Percentiles rank a stretch among this genome's conserved stretches.
Conservation (phyloP, 2,329 filamentous ascomycete genomes). For the Botrytis galanthina region DNA sequence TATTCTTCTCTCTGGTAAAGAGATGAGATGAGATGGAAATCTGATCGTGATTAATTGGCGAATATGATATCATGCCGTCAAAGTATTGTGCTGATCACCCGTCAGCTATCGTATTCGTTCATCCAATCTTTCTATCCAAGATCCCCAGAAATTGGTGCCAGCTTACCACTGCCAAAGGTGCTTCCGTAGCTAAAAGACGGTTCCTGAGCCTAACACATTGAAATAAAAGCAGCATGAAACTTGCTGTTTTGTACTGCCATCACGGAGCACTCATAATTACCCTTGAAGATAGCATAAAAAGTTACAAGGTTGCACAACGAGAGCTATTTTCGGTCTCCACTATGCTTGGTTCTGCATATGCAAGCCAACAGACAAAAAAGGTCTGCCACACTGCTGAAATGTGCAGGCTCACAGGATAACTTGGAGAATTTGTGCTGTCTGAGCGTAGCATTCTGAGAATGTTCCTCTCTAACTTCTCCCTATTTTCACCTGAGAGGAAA, state of each 20-base stretch:
- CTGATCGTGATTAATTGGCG: conserved; percentile 3
- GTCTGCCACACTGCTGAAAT: conserved; percentile 19
- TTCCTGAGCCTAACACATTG: conserved; percentile 14
- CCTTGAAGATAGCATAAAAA: conserved; percentile 12
- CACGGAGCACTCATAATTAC: not conserved
- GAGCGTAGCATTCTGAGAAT: not conserved
- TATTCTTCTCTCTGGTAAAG: not conserved
- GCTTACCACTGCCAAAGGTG: conserved; percentile 1
- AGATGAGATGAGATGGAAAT: conserved; percentile 3
- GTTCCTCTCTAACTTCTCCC: not conserved
- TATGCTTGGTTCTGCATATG: conserved; percentile 17
- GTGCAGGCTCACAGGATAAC: not conserved
- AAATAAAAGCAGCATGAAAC: conserved; percentile 14
- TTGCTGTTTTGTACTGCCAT: conserved; percentile 16
- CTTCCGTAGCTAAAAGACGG: not conserved
- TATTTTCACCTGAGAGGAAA: not conserved
- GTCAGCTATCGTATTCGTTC: conserved; percentile 13
- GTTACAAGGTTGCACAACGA: conserved; percentile 16
- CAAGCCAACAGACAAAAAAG: conserved; percentile 20
- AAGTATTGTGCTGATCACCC: conserved; percentile 6
- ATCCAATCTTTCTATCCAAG: conserved; percentile 10
- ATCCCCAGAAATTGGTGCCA: conserved; percentile 11
- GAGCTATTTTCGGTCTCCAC: conserved; percentile 17
- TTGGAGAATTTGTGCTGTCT: conserved; percentile 7
- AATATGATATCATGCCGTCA: conserved; percentile 12